phyloP scores from a whole-genome alignment of 768 basidiomycete species.

The Collybia mongolica region DNA sequence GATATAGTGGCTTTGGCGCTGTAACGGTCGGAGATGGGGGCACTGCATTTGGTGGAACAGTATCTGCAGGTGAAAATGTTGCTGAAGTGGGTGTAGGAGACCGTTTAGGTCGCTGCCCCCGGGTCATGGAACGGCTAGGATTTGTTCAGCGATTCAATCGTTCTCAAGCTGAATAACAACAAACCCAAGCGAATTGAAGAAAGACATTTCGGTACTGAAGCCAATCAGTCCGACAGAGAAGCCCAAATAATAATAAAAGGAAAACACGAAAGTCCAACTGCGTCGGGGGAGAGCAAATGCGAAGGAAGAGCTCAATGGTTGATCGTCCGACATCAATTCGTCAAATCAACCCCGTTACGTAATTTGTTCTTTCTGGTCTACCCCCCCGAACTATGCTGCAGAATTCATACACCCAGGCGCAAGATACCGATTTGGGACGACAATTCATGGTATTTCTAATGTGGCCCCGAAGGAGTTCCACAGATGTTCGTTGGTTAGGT shows the following conservation, averaged over 20 bases:
- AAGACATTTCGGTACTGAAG: slow-evolving; percentile 59
- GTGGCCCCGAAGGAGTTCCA: slow-evolving; percentile 53
- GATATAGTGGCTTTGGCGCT: slow-evolving; percentile 69
- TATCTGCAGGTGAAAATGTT: slow-evolving; percentile 49
- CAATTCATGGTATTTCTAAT: slow-evolving; percentile 51
- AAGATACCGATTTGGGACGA: too few species aligned
- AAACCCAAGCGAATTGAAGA: slow-evolving; percentile 81
- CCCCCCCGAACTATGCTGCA: too few species aligned
- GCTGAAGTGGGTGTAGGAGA: slow-evolving; percentile 75
- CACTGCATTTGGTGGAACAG: slow-evolving; percentile 31
- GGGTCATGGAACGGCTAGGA: slow-evolving; percentile 71
- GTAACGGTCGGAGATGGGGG: slow-evolving; percentile 36
- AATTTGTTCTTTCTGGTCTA: too few species aligned
- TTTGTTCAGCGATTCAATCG: slow-evolving; percentile 5
- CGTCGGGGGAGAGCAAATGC: background rate
- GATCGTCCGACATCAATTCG: background rate
- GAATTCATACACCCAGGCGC: too few species aligned
- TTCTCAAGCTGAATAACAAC: slow-evolving; percentile 19
- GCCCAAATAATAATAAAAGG: background rate
- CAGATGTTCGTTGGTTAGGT: slow-evolving; percentile 55
- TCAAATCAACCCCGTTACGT: background rate
- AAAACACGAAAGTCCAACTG: too few species aligned
- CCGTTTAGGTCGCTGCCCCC: slow-evolving; percentile 70
- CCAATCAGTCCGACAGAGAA: slow-evolving; percentile 26
- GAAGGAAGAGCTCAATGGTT: background rate